Percentiles rank a stretch among this genome's conserved stretches.
These are phyloP conservation scores for Neoboletus subvelutipes DNA, from an alignment of 768 basidiomycete species.

Conservation along the genomic window DNA sequence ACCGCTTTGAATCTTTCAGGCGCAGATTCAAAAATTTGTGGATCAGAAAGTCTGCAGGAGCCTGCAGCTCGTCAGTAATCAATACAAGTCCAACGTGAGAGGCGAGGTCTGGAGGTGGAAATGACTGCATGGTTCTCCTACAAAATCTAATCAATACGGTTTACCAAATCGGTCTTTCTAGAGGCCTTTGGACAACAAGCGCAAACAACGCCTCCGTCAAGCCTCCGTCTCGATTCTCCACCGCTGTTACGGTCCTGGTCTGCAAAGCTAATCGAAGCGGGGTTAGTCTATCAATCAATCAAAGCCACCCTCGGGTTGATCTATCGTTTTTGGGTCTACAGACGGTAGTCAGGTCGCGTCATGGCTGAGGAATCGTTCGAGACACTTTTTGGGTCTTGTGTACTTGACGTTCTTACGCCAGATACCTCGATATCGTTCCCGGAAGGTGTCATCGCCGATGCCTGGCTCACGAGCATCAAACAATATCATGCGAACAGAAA, in stretches of 20 bases:
- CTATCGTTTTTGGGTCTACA: background rate
- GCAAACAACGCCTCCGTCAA: conserved; percentile 9
- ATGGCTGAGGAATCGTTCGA: conserved; percentile 51
- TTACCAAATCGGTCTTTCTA: conserved; percentile 18
- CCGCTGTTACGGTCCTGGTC: background rate
- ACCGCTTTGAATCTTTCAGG: conserved; percentile 43
- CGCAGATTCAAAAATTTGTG: conserved; percentile 52
- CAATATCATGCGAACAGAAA: conserved; percentile 49
- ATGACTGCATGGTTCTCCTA: conserved; percentile 37
- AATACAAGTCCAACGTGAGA: conserved; percentile 54
- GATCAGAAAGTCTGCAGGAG: conserved; percentile 74
- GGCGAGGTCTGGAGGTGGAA: conserved; percentile 52
- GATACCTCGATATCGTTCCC: conserved; percentile 65
- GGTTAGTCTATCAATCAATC: background rate
- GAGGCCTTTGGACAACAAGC: conserved; percentile 22
- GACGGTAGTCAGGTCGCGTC: background rate
- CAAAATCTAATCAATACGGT: conserved; percentile 6
- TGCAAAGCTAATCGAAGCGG: background rate
- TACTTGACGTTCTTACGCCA: conserved; percentile 63
- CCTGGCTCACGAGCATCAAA: conserved; percentile 55
- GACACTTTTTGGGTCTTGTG: conserved; percentile 57
- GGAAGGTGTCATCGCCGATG: conserved; percentile 41
- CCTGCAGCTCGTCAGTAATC: conserved; percentile 66
- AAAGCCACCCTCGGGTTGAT: background rate
- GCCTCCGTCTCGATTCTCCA: background rate